Conservation (phyloP, 2,329 filamentous ascomycete genomes). For the Trichoderma atroviride region DNA sequence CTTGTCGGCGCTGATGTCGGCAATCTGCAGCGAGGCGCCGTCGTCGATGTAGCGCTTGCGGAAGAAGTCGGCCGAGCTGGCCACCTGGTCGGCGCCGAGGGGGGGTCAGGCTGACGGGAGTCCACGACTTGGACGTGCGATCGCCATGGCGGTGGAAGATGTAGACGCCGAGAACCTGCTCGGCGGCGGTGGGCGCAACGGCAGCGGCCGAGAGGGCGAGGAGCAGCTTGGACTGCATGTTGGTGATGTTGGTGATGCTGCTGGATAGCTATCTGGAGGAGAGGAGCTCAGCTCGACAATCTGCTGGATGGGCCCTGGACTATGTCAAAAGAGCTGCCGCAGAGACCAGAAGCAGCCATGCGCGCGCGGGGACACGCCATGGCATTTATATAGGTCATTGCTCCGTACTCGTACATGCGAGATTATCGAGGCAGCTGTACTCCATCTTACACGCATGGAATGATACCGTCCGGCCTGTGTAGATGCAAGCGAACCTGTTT, state of each 20-base stretch:
- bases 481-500: not conserved
- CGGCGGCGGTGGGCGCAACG: slow-evolving; percentile 47
- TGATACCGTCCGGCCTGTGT: no score
- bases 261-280: not conserved
- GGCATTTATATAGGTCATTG: not conserved
- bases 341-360: not conserved
- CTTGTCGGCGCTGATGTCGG: slow-evolving; percentile 65
- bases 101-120: slow-evolving; percentile 75
- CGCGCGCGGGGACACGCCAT: not conserved
- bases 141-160: slow-evolving; percentile 92
- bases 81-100: slow-evolving; percentile 77
- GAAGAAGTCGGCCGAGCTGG: slow-evolving; percentile 73
- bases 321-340: not conserved
- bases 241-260: not conserved
- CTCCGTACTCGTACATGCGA: no score
- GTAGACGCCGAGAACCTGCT: slow-evolving; percentile 79
- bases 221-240: slow-evolving; percentile 47
- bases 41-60: slow-evolving; percentile 72
- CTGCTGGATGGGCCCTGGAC: not conserved
- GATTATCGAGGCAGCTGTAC: not conserved
- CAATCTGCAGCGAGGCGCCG: slow-evolving; percentile 59
- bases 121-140: slow-evolving; percentile 74
- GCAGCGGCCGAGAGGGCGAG: slow-evolving; percentile 40
- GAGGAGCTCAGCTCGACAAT: not conserved
- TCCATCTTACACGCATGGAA: not conserved